Conservation (phyloP, 805 yeast species). For the Maudiozyma pseudohumilis region DNA sequence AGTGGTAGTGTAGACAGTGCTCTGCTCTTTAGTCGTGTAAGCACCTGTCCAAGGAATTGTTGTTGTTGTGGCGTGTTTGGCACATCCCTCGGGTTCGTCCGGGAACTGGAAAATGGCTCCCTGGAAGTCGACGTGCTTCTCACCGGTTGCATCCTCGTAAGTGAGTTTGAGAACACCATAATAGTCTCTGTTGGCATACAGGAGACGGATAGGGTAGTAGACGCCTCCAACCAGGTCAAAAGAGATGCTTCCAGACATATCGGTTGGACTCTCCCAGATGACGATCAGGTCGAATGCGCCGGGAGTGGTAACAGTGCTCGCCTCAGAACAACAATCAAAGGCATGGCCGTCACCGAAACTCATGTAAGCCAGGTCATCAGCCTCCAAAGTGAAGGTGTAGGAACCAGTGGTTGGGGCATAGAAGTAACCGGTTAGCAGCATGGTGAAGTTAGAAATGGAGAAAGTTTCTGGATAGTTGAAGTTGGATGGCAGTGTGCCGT, state of each 20-base stretch:
- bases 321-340: slow-evolving; percentile 2
- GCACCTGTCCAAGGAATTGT: neutral
- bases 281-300: slow-evolving; percentile 12
- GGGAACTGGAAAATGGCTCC: neutral
- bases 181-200: neutral
- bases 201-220: neutral
- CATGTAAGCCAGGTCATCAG: neutral
- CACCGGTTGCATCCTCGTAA: slow-evolving; percentile 2
- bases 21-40: neutral
- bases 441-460: neutral
- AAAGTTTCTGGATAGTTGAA: neutral
- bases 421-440: neutral
- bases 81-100: neutral
- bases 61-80: neutral
- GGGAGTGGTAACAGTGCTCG: slow-evolving; percentile 5
- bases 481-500: neutral
- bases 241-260: slow-evolving; percentile 3
- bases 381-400: neutral
- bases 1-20: neutral
- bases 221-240: neutral
- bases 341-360: slow-evolving; percentile 1
- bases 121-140: neutral
- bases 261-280: slow-evolving; percentile 10
- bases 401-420: neutral
- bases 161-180: slow-evolving; percentile 1